These are phyloP conservation scores for Kernera saxatilis DNA, from an alignment of 345 rosid genomes.

Conservation along the genomic window DNA sequence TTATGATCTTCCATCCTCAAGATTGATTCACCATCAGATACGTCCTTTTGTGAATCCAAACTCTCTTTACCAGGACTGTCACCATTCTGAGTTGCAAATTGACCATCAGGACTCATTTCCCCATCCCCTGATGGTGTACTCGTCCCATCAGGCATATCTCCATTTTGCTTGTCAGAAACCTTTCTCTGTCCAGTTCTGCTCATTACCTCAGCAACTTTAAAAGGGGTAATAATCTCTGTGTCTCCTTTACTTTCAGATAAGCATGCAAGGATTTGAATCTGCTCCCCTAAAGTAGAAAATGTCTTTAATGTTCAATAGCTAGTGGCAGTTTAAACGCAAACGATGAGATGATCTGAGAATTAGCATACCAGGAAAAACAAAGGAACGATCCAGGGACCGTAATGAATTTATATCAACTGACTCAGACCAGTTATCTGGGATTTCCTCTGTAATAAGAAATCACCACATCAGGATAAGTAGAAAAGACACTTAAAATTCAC, in stretches of 20 bases:
- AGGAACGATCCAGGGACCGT: slow-evolving; percentile 65
- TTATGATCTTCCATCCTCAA: slow-evolving; percentile 84
- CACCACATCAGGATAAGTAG: not conserved
- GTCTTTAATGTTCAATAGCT: not conserved
- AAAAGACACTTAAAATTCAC: not conserved
- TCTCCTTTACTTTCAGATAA: slow-evolving; percentile 76
- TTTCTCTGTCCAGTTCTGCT: slow-evolving; percentile 63
- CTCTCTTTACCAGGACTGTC: slow-evolving; percentile 46
- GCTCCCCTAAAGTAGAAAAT: slow-evolving; percentile 65
- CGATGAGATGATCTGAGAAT: not conserved
- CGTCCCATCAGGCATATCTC: slow-evolving; percentile 35
- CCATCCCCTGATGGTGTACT: slow-evolving; percentile 38
- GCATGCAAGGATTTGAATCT: slow-evolving; percentile 83
- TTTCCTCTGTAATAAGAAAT: slow-evolving; percentile 46
- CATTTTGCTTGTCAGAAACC: slow-evolving; percentile 47
- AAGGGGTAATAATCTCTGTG: slow-evolving; percentile 80
- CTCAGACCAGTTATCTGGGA: slow-evolving; percentile 63
- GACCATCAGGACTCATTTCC: slow-evolving; percentile 38
- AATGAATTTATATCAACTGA: slow-evolving; percentile 58
- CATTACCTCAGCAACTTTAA: slow-evolving; percentile 90
- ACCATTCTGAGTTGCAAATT: slow-evolving; percentile 42
- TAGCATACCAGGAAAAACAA: slow-evolving; percentile 81
- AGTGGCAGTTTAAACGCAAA: not conserved
- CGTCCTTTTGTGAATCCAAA: slow-evolving; percentile 43
- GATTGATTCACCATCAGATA: slow-evolving; percentile 73